phyloP scores from a whole-genome alignment of 768 basidiomycete genomes.

The Stropharia rugosoannulata region DNA sequence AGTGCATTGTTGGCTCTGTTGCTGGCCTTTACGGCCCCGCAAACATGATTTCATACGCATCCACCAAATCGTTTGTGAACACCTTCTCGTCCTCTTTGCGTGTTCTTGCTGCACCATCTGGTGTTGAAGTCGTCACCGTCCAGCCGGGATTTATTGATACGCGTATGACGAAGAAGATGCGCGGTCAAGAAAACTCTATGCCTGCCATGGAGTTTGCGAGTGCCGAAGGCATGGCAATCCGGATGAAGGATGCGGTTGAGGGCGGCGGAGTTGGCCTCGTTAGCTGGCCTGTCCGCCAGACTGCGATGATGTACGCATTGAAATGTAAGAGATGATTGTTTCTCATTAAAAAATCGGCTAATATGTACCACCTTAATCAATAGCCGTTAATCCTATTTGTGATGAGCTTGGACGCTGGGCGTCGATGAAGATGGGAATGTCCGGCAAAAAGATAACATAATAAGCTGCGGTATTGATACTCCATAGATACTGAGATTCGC shows the following conservation, averaged over 20 bases:
- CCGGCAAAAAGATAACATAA: slow-evolving; percentile 24
- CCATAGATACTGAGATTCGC: too few species aligned
- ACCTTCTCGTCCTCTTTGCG: slow-evolving; percentile 28
- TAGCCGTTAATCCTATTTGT: slow-evolving; percentile 26
- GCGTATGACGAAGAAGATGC: slow-evolving; percentile 25
- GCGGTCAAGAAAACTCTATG: slow-evolving; percentile 19
- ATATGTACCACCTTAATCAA: too few species aligned
- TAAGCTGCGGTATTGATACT: too few species aligned
- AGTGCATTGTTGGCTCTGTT: slow-evolving; percentile 30
- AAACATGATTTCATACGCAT: slow-evolving; percentile 30
- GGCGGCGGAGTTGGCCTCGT: slow-evolving; percentile 26
- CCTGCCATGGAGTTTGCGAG: slow-evolving; percentile 17
- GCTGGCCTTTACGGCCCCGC: slow-evolving; percentile 26
- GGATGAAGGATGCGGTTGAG: slow-evolving; percentile 25
- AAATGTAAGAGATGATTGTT: slow-evolving; percentile 15
- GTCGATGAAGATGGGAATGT: slow-evolving; percentile 17
- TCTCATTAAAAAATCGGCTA: too few species aligned
- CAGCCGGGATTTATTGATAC: slow-evolving; percentile 28
- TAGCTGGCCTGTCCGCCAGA: slow-evolving; percentile 22
- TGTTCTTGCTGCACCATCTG: slow-evolving; percentile 21
- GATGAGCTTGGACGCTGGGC: slow-evolving; percentile 22
- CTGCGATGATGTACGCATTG: slow-evolving; percentile 21
- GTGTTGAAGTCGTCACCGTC: slow-evolving; percentile 25
- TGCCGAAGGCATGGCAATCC: slow-evolving; percentile 21
- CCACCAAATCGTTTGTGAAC: slow-evolving; percentile 31